phyloP scores from a whole-genome alignment of 345 rosid species.

The Salix purpurea region DNA sequence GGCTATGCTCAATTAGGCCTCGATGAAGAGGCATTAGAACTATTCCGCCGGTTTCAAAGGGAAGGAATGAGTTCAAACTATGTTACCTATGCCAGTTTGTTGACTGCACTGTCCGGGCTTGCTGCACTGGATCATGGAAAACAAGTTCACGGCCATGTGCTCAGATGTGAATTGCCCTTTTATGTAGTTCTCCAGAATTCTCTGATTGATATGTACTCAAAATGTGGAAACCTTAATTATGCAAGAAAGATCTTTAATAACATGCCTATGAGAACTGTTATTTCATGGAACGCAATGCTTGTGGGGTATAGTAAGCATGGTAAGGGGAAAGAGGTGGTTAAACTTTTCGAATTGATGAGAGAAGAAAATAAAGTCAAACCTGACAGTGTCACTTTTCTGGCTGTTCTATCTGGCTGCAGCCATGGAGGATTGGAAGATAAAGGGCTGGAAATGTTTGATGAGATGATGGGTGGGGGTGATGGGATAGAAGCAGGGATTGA shows the following conservation, averaged over 20 bases:
- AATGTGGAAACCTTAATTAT: constrained; percentile 70
- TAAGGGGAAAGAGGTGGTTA: constrained; percentile 54
- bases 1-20: constrained; percentile 85
- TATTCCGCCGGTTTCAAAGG: constrained; percentile 52
- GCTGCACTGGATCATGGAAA: constrained; percentile 74
- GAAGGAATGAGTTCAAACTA: constrained; percentile 80
- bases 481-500: constrained; percentile 53
- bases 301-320: constrained; percentile 87
- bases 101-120: constrained; percentile 79
- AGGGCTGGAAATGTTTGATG: constrained; percentile 58
- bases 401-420: constrained; percentile 87
- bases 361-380: constrained; percentile 62
- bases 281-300: constrained; percentile 88
- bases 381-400: constrained; percentile 63
- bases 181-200: constrained; percentile 71
- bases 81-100: constrained; percentile 75
- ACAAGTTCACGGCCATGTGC: constrained; percentile 76
- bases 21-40: constrained; percentile 69
- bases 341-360: constrained; percentile 65
- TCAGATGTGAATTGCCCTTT: constrained; percentile 57
- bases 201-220: constrained; percentile 85
- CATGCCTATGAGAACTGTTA: constrained; percentile 64
- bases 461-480: constrained; percentile 43
- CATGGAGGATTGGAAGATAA: constrained; percentile 79
- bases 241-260: constrained; percentile 59